A percentile compares a stretch with the other conserved stretches of the same genome.
Conservation (phyloP, 805 yeast genomes). For the Scheffersomyces stipitis region DNA sequence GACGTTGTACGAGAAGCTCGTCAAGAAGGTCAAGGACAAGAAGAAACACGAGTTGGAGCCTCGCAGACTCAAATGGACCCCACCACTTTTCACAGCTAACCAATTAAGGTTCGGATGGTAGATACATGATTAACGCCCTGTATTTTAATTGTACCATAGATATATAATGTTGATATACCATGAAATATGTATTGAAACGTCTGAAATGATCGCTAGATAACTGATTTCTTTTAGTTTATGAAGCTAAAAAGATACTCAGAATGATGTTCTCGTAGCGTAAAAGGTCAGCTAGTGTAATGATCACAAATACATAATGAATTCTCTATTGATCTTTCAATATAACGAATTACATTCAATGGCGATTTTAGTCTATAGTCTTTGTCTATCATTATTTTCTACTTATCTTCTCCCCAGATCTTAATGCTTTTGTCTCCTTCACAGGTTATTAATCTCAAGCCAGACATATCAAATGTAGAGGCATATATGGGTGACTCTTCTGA, state of each 20-base stretch:
- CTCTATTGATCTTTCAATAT: too few relatives aligned
- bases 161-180: too few relatives aligned
- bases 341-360: too few relatives aligned
- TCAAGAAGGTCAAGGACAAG: slow-evolving; percentile 54
- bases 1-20: slow-evolving; percentile 67
- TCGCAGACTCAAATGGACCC: slow-evolving; percentile 77
- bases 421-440: slow-evolving; percentile 90
- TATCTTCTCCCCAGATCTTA: slow-evolving; percentile 64
- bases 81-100: slow-evolving; percentile 94
- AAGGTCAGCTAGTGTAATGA: too few relatives aligned
- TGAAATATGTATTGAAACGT: too few relatives aligned
- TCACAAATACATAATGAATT: too few relatives aligned
- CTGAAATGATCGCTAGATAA: too few relatives aligned
- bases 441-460: slow-evolving; percentile 78
- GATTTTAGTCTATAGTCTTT: too few relatives aligned
- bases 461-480: slow-evolving; percentile 70
- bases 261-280: too few relatives aligned
- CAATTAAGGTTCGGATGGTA: slow-evolving; percentile 96
- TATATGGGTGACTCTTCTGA: slow-evolving; percentile 67
- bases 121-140: slow-evolving; percentile 5
- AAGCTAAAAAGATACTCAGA: too few relatives aligned
- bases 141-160: not conserved
- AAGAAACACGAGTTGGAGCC: slow-evolving; percentile 78
- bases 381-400: not conserved
- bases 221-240: too few relatives aligned